phyloP scores from a whole-genome alignment of 805 yeast species.

The Hanseniaspora valbyensis region DNA sequence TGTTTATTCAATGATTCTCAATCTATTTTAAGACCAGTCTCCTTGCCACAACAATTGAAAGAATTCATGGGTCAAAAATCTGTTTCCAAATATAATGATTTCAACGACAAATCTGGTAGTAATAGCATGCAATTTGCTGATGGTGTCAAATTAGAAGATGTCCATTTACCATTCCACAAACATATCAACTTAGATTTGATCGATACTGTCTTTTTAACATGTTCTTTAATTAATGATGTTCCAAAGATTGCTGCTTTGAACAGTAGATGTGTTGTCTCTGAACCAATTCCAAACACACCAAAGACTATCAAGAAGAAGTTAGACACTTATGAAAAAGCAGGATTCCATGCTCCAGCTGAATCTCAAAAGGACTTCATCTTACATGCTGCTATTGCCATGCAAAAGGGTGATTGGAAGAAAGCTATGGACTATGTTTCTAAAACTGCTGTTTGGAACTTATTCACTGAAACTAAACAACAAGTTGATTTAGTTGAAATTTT shows the following conservation, averaged over 20 bases:
- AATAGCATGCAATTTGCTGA: conserved; percentile 28
- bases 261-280: conserved; percentile 45
- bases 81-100: conserved; percentile 42
- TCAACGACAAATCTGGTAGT: conserved; percentile 41
- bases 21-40: conserved; percentile 77
- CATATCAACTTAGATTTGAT: conserved; percentile 92
- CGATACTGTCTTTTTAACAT: conserved; percentile 86
- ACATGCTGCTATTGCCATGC: conserved; percentile 81
- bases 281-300: conserved; percentile 44
- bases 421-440: conserved; percentile 51
- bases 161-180: conserved; percentile 93
- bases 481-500: conserved; percentile 46
- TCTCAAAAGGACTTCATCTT: conserved; percentile 86
- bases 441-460: conserved; percentile 52
- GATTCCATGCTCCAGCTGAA: conserved; percentile 96
- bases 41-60: conserved; percentile 73
- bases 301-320: conserved; percentile 84
- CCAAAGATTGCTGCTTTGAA: conserved; percentile 75
- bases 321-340: conserved; percentile 87
- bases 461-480: conserved; percentile 6
- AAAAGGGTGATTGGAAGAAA: conserved; percentile 79
- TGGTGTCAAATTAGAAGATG: conserved; percentile 32
- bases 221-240: conserved; percentile 79
- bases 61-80: conserved; percentile 88
- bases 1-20: conserved; percentile 81